A percentile compares a stretch with the other conserved stretches of the same genome.
phyloP scores from a whole-genome alignment of 176 grass and related monocot species.

The Aegilops tauschii region DNA sequence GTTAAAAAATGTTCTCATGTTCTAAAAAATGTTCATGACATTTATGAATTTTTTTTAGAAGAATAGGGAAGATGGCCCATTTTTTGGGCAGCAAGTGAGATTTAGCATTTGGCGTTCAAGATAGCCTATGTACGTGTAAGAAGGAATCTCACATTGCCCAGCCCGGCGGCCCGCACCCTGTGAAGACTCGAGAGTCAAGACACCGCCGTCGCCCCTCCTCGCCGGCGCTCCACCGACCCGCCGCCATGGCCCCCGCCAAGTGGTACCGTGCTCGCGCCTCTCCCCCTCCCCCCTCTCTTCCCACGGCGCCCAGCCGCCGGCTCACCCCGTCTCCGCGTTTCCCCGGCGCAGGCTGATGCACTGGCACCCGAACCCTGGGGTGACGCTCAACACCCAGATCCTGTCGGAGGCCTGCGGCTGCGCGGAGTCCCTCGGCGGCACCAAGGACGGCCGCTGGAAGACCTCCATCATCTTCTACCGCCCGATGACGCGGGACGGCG shows the following conservation, averaged over 20 bases:
- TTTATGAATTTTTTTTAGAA: too few species aligned
- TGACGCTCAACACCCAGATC: constrained; percentile 77
- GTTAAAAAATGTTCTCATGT: too few species aligned
- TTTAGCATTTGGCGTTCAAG: too few species aligned
- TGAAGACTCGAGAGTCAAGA: not conserved
- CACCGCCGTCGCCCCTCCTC: not conserved
- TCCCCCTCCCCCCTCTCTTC: not conserved
- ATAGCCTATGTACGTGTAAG: too few species aligned
- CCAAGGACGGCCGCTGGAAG: constrained; percentile 71
- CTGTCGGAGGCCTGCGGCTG: constrained; percentile 65
- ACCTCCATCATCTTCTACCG: constrained; percentile 84
- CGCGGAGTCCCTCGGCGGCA: constrained; percentile 58
- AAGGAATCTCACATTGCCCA: not conserved
- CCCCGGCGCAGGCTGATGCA: constrained; percentile 77
- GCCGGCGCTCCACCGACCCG: not conserved
- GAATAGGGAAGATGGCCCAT: too few species aligned
- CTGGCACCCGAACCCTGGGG: constrained; percentile 77
- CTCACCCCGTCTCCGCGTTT: not conserved
- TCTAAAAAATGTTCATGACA: too few species aligned
- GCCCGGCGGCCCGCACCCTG: not conserved
- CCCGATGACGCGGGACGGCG: constrained; percentile 44
- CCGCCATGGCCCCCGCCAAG: constrained; percentile 46
- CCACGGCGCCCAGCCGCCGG: not conserved
- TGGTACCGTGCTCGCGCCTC: constrained; percentile 41
- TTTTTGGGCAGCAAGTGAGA: too few species aligned